These are phyloP conservation scores for Fusarium odoratissimum DNA, from an alignment of 2,329 filamentous ascomycete species.

Conservation along the genomic window DNA sequence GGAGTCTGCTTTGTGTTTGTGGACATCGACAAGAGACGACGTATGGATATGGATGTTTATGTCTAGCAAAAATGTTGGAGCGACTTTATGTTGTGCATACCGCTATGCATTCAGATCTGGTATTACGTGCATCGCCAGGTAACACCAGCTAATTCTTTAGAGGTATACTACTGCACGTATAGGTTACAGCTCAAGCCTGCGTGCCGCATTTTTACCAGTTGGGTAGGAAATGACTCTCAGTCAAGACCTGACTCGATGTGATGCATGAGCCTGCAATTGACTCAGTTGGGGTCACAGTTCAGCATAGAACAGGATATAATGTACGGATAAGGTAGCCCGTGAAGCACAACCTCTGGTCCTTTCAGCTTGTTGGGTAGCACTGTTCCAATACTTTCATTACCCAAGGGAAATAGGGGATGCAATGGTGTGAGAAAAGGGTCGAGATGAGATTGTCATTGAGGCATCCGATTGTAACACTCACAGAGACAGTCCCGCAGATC, in stretches of 20 bases:
- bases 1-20: slow-evolving; percentile 7
- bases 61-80: slow-evolving; percentile 19
- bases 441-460: slow-evolving; percentile 25
- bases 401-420: slow-evolving; percentile 1
- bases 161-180: neutral
- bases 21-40: neutral
- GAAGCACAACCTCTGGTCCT: slow-evolving; percentile 24
- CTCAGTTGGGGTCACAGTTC: slow-evolving; percentile 24
- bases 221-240: slow-evolving; percentile 24
- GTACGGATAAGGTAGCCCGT: slow-evolving; percentile 8
- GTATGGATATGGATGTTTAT: slow-evolving; percentile 6
- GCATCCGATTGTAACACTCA: slow-evolving; percentile 1
- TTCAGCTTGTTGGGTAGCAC: slow-evolving; percentile 32
- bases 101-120: slow-evolving; percentile 39
- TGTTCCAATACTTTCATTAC: slow-evolving; percentile 24
- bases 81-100: slow-evolving; percentile 43
- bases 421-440: slow-evolving; percentile 29
- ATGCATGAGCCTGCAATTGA: slow-evolving; percentile 27
- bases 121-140: slow-evolving; percentile 31
- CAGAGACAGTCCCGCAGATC: slow-evolving; percentile 18
- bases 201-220: neutral
- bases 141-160: slow-evolving; percentile 4
- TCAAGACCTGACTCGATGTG: slow-evolving; percentile 29
- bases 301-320: slow-evolving; percentile 1
- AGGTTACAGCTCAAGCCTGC: slow-evolving; percentile 7